phyloP scores from a whole-genome alignment of 2,329 filamentous ascomycete species.

The Microdochium trichocladiopsis region DNA sequence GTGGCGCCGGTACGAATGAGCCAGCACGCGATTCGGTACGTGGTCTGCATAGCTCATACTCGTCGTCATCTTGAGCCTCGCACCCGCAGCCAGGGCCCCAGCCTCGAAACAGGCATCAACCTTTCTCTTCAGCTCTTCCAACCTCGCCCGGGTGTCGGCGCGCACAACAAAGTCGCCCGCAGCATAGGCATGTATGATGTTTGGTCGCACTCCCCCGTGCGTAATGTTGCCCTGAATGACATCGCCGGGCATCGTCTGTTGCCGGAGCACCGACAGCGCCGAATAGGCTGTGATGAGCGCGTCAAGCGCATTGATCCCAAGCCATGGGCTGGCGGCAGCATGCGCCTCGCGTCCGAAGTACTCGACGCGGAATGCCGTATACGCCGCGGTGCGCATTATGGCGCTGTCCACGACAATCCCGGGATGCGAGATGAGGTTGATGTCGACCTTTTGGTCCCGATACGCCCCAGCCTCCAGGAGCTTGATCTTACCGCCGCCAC shows the following conservation, averaged over 20 bases:
- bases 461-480: constrained; percentile 37
- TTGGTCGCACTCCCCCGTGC: constrained; percentile 43
- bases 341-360: constrained; percentile 50
- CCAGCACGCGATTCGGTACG: constrained; percentile 44
- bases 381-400: constrained; percentile 45
- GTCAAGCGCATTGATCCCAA: constrained; percentile 53
- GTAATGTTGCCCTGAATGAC: constrained; percentile 44
- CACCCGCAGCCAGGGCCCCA: constrained; percentile 41
- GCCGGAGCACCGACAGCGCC: constrained; percentile 42
- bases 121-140: constrained; percentile 30
- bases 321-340: constrained; percentile 49
- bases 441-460: constrained; percentile 25
- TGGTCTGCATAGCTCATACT: constrained; percentile 44
- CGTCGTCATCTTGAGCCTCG: constrained; percentile 33
- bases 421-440: constrained; percentile 34
- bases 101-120: constrained; percentile 39
- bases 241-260: constrained; percentile 46
- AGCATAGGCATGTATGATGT: constrained; percentile 45
- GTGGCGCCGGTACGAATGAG: constrained; percentile 32
- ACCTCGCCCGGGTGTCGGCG: constrained; percentile 24
- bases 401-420: constrained; percentile 34
- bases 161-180: constrained; percentile 22
- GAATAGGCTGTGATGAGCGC: constrained; percentile 43
- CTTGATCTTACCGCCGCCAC: constrained; percentile 41
- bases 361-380: constrained; percentile 37